Conservation (phyloP, 345 rosid genomes). For the Excoecaria cochinchinensis region DNA sequence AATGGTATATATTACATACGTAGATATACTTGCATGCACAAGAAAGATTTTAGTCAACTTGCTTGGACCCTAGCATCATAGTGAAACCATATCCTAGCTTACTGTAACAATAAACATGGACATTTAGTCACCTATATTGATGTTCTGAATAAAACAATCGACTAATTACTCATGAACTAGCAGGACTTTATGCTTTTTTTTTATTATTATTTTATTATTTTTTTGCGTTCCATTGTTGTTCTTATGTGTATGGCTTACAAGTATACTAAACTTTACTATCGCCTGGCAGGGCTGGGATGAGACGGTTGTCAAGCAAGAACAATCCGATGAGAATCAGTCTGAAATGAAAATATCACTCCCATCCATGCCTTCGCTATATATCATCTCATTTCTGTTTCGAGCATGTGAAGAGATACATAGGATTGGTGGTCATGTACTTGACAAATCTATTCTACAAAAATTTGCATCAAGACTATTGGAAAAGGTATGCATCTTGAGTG, state of each 20-base stretch:
- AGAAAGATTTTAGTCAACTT: background rate
- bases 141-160: background rate
- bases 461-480: constrained; percentile 70
- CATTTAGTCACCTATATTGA: background rate
- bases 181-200: constrained; percentile 2
- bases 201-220: no score
- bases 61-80: background rate
- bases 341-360: constrained; percentile 95
- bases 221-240: constrained; percentile 8
- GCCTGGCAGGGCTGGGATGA: constrained; percentile 94
- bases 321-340: constrained; percentile 55
- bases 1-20: background rate
- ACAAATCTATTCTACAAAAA: constrained; percentile 76
- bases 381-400: constrained; percentile 81
- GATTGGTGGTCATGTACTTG: constrained; percentile 96
- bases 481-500: constrained; percentile 48
- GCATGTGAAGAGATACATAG: constrained; percentile 98
- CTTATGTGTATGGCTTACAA: background rate
- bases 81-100: background rate
- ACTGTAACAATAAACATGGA: background rate
- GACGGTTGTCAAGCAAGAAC: constrained; percentile 81
- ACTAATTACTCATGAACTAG: background rate
- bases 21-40: background rate
- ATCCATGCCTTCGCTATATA: constrained; percentile 88
- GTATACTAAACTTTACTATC: constrained; percentile 19